These are phyloP conservation scores for Fulvia fulva DNA, from an alignment of 2,329 filamentous ascomycete species.

Conservation along the genomic window DNA sequence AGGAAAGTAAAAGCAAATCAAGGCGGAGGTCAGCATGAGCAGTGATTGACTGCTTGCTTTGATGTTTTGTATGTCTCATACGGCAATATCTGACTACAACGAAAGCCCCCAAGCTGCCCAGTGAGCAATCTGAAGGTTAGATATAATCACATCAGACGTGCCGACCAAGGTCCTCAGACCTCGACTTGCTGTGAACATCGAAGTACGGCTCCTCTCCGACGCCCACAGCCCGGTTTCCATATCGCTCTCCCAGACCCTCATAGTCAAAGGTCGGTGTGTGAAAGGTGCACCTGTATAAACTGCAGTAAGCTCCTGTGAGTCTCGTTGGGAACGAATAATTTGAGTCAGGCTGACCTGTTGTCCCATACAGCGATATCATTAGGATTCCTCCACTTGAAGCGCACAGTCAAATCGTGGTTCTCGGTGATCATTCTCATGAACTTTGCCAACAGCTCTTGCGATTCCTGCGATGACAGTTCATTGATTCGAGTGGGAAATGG, in stretches of 20 bases:
- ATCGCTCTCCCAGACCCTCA: slow-evolving; percentile 48
- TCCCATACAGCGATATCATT: slow-evolving; percentile 48
- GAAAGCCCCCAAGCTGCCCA: no score
- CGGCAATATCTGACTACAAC: no score
- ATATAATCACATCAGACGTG: neutral
- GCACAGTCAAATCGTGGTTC: slow-evolving; percentile 51
- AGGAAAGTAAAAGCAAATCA: neutral
- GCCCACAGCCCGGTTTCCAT: slow-evolving; percentile 53
- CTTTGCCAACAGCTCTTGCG: slow-evolving; percentile 23
- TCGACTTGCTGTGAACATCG: slow-evolving; percentile 48
- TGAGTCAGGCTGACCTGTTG: no score
- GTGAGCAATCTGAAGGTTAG: neutral
- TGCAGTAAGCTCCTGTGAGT: slow-evolving; percentile 23
- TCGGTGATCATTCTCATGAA: slow-evolving; percentile 38
- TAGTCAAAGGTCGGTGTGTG: slow-evolving; percentile 64
- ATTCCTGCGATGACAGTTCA: slow-evolving; percentile 41
- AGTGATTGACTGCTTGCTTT: neutral
- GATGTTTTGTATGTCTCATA: neutral
- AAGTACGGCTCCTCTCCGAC: slow-evolving; percentile 55
- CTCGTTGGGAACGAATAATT: no score
- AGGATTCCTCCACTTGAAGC: slow-evolving; percentile 47
- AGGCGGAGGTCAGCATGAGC: neutral
- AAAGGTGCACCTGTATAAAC: slow-evolving; percentile 61
- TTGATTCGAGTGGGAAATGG: slow-evolving; percentile 54
- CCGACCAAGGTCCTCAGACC: no score